Evolutionary conservation across 768 basidiomycete genomes (phyloP).

Genomic region (Grammothele lineata): DNA sequence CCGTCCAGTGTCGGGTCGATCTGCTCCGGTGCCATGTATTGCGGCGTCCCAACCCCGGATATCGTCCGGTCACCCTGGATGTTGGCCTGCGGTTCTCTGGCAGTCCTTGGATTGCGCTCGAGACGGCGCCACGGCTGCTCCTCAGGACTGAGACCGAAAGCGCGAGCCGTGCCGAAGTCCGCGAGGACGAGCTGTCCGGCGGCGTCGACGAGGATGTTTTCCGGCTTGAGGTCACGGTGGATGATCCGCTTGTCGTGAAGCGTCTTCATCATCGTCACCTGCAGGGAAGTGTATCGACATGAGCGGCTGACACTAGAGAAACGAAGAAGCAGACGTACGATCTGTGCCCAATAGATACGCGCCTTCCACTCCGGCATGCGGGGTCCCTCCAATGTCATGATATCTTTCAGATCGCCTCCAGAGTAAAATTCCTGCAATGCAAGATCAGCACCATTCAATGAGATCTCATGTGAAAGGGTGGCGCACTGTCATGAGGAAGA

Average conservation of each 20-base stretch:
- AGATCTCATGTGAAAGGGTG: not conserved
- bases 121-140: conserved; percentile 1
- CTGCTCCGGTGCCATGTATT: conserved; percentile 39
- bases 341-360: conserved; percentile 11
- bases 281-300: too few species aligned
- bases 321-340: conserved; percentile 5
- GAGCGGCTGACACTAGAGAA: not conserved
- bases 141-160: conserved; percentile 17
- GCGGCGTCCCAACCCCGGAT: conserved; percentile 35
- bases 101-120: not conserved
- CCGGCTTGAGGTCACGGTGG: conserved; percentile 28
- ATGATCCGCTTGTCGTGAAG: conserved; percentile 16
- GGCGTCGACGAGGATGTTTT: conserved; percentile 20
- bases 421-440: not conserved
- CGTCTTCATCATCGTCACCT: conserved; percentile 18
- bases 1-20: conserved; percentile 27
- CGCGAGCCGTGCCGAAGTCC: conserved; percentile 21
- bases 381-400: not conserved
- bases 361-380: not conserved
- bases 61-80: not conserved
- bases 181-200: conserved; percentile 13
- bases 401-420: not conserved
- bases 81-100: not conserved
- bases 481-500: conserved; percentile 11
- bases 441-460: not conserved